These are phyloP conservation scores for Triangularia setosa DNA, from an alignment of 2,329 filamentous ascomycete genomes.

Conservation along the genomic window DNA sequence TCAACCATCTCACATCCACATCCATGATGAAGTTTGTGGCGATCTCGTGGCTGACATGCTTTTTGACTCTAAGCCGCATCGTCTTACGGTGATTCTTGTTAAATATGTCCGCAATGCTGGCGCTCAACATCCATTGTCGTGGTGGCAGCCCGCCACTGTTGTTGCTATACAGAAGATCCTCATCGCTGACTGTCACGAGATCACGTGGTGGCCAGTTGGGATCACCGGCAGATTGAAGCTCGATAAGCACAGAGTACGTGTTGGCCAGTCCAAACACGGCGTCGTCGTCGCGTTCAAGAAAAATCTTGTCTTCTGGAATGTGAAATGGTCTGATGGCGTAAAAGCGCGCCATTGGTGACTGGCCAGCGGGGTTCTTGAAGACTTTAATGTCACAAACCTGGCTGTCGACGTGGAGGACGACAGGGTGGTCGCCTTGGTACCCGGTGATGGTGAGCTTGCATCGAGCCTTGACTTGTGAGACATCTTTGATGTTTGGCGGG, in stretches of 20 bases:
- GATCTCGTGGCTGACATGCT: constrained; percentile 29
- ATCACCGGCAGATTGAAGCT: constrained; percentile 49
- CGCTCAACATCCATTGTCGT: constrained; percentile 39
- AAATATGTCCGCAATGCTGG: constrained; percentile 40
- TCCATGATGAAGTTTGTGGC: constrained; percentile 47
- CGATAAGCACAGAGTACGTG: constrained; percentile 47
- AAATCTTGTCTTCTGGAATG: constrained; percentile 50
- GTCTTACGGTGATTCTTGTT: constrained; percentile 33
- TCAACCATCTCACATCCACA: constrained; percentile 46
- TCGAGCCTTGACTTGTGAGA: constrained; percentile 35
- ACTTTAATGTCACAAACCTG: constrained; percentile 51
- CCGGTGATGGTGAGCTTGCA: constrained; percentile 43
- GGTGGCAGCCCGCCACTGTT: constrained; percentile 25
- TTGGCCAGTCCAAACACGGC: constrained; percentile 46
- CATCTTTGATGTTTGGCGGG: constrained; percentile 34
- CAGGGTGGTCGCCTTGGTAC: constrained; percentile 34
- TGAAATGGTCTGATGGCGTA: constrained; percentile 47
- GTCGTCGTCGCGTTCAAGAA: constrained; percentile 46
- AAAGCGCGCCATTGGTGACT: constrained; percentile 44
- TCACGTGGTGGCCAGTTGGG: constrained; percentile 51
- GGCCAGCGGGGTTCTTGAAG: constrained; percentile 45
- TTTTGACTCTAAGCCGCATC: constrained; percentile 34
- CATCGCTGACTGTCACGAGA: constrained; percentile 30
- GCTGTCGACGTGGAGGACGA: constrained; percentile 50
- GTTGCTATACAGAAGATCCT: constrained; percentile 22